Percentiles rank a stretch among this genome's conserved stretches.
These are phyloP conservation scores for Microcyclosporella mali DNA, from an alignment of 2,329 filamentous ascomycete species.

Conservation along the genomic window DNA sequence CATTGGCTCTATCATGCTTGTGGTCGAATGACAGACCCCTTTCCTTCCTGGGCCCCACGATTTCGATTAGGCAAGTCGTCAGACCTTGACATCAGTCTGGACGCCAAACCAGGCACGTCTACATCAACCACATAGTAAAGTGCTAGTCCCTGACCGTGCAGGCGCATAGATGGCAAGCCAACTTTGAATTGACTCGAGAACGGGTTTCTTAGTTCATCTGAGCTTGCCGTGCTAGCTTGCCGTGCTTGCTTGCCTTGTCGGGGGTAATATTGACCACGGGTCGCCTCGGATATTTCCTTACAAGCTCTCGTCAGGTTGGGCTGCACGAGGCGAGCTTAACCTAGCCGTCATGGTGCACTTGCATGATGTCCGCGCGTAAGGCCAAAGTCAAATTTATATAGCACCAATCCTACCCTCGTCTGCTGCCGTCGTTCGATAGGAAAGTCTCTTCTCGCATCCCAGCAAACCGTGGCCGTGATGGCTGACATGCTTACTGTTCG, in stretches of 20 bases:
- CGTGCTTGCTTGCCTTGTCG: conserved; percentile 5
- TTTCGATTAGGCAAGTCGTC: not conserved
- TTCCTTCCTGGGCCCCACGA: conserved; percentile 4
- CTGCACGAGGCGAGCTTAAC: conserved; percentile 10
- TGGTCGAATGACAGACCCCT: too few relatives aligned
- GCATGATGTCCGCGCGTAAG: conserved; percentile 9
- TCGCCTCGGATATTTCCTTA: conserved; percentile 8
- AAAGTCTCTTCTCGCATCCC: not conserved
- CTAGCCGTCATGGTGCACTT: conserved; percentile 5
- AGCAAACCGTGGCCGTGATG: too few relatives aligned
- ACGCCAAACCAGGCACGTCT: conserved; percentile 4
- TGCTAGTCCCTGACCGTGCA: too few relatives aligned
- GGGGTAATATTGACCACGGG: not conserved
- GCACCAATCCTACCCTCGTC: conserved; percentile 9
- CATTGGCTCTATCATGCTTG: too few relatives aligned
- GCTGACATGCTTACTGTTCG: conserved; percentile 3
- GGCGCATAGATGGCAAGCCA: too few relatives aligned
- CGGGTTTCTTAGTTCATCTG: conserved; percentile 1
- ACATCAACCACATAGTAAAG: conserved; percentile 2
- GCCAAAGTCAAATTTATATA: conserved; percentile 9
- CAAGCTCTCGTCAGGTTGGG: conserved; percentile 6
- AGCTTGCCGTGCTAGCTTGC: too few relatives aligned
- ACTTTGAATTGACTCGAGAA: not conserved
- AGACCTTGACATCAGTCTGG: conserved; percentile 7
- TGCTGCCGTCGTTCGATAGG: conserved; percentile 6